Conservation (phyloP, 73 alveolate species). For the Paramecium sexaurelia region DNA sequence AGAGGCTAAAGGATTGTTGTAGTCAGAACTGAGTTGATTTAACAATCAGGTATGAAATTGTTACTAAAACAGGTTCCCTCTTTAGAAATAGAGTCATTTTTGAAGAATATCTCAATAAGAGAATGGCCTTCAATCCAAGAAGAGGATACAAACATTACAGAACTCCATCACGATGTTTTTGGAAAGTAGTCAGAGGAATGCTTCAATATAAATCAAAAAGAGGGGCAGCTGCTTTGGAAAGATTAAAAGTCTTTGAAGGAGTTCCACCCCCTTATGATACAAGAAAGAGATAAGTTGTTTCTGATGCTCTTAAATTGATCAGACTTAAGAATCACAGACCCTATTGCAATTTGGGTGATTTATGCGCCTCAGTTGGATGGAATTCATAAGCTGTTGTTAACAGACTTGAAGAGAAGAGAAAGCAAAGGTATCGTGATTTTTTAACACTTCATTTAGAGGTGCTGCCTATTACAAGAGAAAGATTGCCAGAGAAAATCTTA, state of each 20-base stretch:
- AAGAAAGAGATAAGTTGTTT: constrained; percentile 93
- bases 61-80: constrained; percentile 48
- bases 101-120: constrained; percentile 91
- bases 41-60: constrained; percentile 71
- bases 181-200: constrained; percentile 93
- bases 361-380: constrained; percentile 94
- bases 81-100: constrained; percentile 71
- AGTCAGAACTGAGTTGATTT: constrained; percentile 91
- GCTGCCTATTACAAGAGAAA: constrained; percentile 58
- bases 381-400: constrained; percentile 84
- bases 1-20: constrained; percentile 94
- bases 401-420: constrained; percentile 93
- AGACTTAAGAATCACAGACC: constrained; percentile 87
- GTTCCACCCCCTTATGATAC: constrained; percentile 98
- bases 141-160: constrained; percentile 97
- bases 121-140: constrained; percentile 96
- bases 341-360: constrained; percentile 87
- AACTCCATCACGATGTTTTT: constrained; percentile 96
- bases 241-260: constrained; percentile 97
- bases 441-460: constrained; percentile 26
- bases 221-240: constrained; percentile 96
- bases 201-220: constrained; percentile 97
- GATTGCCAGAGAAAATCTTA: constrained; percentile 13
- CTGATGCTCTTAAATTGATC: constrained; percentile 92
- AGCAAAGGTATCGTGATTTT: constrained; percentile 61